Evolutionary conservation across 495 filamentous ascomycete species (phyloP), one percentile per base, ranked within the genome.

Genomic region (Acidomyces sp.): DNA sequence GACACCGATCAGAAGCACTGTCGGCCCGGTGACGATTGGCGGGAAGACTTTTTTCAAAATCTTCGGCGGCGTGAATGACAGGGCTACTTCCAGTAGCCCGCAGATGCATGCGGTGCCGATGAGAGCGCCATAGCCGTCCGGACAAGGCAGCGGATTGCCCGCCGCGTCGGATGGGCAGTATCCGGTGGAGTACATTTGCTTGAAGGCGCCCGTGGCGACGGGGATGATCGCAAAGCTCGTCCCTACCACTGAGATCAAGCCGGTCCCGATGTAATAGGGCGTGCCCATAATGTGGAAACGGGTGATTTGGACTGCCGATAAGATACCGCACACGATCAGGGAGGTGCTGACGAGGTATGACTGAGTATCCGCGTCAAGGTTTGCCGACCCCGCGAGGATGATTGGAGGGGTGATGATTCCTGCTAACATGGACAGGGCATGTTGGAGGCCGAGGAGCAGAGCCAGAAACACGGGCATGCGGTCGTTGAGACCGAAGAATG

Each of bases 271-370:
- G 48, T 78, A 90, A 59, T 93, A 92, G 38, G 78, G 80, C 4
- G 85, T 92, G 39, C 71, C 73, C 32, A 67, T 72, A 40, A 93
- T 75, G 53, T 82, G 81, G 51, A 93, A 80, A n/a, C 87, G 64
- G 2, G 77, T 80, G 61, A 93, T 90, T 54, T 93, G 85, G 17
- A 93, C 65, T 12, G 71, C 67, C 6, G 81, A 85, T 19, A 93
- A 65, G 18, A 88, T 63, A 13, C 87, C 87, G 18, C 76, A 85
- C 19, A 88, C 82, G 42, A 95, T 90, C 52, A 93, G 62, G 0
- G 85, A 83, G 3, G 85, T 87, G 1, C 85, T 93, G 6, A 95
- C 86, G 6, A 95, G 71, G 56, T 95, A 88, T 57, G 84, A 78
- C 22, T 75, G 72, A 9, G 71, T 53, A 0, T 67, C 70, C 3